Evolutionary conservation across 1,284 basidiomycete genomes (phyloP).

Genomic region (Trichosporon asahii): DNA sequence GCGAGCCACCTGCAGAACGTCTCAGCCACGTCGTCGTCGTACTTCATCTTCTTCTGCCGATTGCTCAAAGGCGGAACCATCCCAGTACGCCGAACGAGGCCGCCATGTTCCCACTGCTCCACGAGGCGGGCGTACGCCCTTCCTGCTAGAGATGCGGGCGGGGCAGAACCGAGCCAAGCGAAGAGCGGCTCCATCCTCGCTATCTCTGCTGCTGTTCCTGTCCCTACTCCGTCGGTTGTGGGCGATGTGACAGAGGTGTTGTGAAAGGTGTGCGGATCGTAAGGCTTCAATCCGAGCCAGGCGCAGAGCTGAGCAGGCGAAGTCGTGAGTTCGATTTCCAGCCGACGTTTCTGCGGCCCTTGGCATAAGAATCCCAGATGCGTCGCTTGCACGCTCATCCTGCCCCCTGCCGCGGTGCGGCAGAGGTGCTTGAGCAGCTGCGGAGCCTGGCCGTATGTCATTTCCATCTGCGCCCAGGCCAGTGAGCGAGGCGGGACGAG

Average conservation of each 20-base stretch:
- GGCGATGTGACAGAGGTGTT: too few relatives aligned
- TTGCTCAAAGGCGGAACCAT: not conserved
- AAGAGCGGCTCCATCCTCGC: not conserved
- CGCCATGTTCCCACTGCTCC: not conserved
- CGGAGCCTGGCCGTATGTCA: slow-evolving; percentile 22
- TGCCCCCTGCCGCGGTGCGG: slow-evolving; percentile 6
- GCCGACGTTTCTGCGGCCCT: not conserved
- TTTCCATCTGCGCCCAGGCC: slow-evolving; percentile 18
- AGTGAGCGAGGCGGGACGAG: slow-evolving; percentile 18
- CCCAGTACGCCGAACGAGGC: not conserved
- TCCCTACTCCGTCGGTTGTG: not conserved
- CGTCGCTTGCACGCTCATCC: slow-evolving; percentile 18
- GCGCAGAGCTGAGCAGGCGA: slow-evolving; percentile 28
- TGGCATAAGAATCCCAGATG: slow-evolving; percentile 28
- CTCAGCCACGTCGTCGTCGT: not conserved
- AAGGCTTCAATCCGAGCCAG: slow-evolving; percentile 33
- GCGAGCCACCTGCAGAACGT: not conserved
- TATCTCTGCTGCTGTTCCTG: not conserved
- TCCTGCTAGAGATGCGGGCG: not conserved
- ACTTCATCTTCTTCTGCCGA: not conserved
- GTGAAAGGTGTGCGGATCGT: not conserved
- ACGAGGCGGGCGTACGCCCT: not conserved
- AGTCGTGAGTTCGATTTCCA: slow-evolving; percentile 27
- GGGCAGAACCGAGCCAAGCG: not conserved
- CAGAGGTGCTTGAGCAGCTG: slow-evolving; percentile 17